Conservation (phyloP, 306 rosid species). For the Sicyos baderoa region DNA sequence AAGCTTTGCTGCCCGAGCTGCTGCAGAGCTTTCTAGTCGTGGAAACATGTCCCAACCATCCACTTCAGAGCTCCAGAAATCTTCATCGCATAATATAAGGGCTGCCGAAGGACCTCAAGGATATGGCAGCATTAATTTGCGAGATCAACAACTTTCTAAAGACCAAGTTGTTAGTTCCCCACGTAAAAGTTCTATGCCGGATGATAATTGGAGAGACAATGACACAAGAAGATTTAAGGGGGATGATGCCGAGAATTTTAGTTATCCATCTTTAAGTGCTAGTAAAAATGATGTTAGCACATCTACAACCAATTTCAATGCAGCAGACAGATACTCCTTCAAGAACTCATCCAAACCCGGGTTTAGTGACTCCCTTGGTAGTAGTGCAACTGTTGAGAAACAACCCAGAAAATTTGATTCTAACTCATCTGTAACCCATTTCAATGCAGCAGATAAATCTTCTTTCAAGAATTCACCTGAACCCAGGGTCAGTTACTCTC, state of each 20-base stretch:
- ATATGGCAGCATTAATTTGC: conserved; percentile 22
- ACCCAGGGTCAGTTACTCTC: conserved; percentile 28
- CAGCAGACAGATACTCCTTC: conserved; percentile 31
- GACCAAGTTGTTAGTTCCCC: conserved; percentile 24
- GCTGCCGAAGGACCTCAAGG: conserved; percentile 34
- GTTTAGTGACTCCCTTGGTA: conserved; percentile 27
- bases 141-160: conserved; percentile 31
- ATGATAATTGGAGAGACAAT: conserved; percentile 24
- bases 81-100: conserved; percentile 26
- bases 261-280: conserved; percentile 31
- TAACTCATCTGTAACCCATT: conserved; percentile 15
- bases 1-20: conserved; percentile 94
- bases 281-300: conserved; percentile 27
- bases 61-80: conserved; percentile 38
- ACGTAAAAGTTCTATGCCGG: conserved; percentile 29
- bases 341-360: conserved; percentile 35
- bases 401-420: conserved; percentile 32
- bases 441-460: conserved; percentile 31
- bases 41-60: conserved; percentile 39
- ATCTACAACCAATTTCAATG: conserved; percentile 28
- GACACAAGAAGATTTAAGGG: conserved; percentile 30
- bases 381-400: conserved; percentile 26
- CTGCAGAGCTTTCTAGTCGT: conserved; percentile 82
- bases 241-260: conserved; percentile 25
- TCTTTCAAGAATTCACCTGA: conserved; percentile 34